Base-by-base conservation (phyloP, 345 rosid genomes). In the Gossypium raimondii region DNA sequence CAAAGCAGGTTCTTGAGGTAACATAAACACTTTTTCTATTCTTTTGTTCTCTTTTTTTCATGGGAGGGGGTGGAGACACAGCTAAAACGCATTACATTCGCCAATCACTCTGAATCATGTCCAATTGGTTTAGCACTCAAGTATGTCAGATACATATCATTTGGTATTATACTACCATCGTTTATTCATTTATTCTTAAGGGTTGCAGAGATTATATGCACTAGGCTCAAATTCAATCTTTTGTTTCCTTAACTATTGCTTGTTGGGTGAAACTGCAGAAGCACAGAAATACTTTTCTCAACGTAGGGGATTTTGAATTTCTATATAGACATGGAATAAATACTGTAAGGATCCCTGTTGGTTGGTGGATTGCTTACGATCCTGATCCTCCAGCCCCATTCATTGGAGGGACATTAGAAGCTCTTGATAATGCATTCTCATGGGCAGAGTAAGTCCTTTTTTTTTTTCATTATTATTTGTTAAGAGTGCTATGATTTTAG, bases 301-400 rank as follows among this genome's bases (percentile, higher is more conserved):
- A 89, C 1, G 20, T 77, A 41, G 95, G 86, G 24, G 92, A 87
- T 82, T 90, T 90, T 84, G 78, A 72, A 9, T 90, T 88, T 81
- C 79, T 90, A 24, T 80, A 83, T 73, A 79, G 84, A 78, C 91
- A 86, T 45, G 89, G 92, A 74, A 82, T 90, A 78, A 90, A 90
- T 76, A 74, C 90, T 2, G 89, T 88, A 75, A 85, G 96, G 78
- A 89, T 90, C 48, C 93, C 96, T 24, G 67, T 90, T 68, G 93
- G 93, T 75, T 90, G 96, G 96, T 90, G 96, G 96, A 86, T 88
- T 84, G 91, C 90, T 75, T 87, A 59, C 67, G 96, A 90, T 83
- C 88, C 90, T 29, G 62, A 84, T 78, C 96, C 96, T 84, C 96
- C 96, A 12, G 79, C 83, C 44, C 96, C 96, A 55, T 90, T 82